Evolutionary conservation across 1,284 basidiomycete species (phyloP), one percentile per base, ranked within the genome.

Genomic region (Microbotryum silenes-acaulis): DNA sequence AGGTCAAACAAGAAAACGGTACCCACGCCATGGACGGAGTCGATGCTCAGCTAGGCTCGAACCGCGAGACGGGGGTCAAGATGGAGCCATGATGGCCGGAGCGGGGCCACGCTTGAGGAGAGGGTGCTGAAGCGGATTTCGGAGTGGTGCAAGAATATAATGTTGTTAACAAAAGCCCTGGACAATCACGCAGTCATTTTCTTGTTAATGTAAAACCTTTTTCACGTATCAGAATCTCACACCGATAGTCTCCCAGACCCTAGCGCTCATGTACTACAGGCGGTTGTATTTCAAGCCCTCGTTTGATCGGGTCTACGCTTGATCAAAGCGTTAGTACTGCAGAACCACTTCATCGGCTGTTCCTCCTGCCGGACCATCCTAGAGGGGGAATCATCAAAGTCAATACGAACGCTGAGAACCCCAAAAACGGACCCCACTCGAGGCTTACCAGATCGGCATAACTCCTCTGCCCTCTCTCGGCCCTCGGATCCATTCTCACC

Each of bases 371-470:
- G 65, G 45, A 4, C 53, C 57, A 23, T 66, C 65, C 65, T 65
- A 56, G 10, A 27, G 9, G 23, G 10, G 10, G 12, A 10, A 21
- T 4, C 4, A 6, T 12, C 3, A 29, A 5, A 5, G 48, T 55
- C 53, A 57, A 55, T 21, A 23, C 0, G 2, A 4, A 18, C 20
- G 42, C 20, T 9, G 8, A 1, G 18, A 16, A 23, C 27, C n/a
- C 20, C n/a, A 18, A 37, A 12, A 10, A 27, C 4, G 5, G 6
- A 12, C 23, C 14, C 25, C 6, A n/a, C 16, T 44, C 9, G 4
- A 10, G 29, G 21, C 65, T 56, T 44, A 66, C 67, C 51, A 68
- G 45, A 54, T 68, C 67, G 23, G 67, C 65, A 46, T 68, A 68
- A 6, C 60, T 55, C 25, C 51, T 64, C 33, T 54, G 56, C 3